A percentile compares a stretch with the other conserved stretches of the same genome.
Conservation (phyloP, 169 alveolate species). For the Miamiensis avidus region DNA sequence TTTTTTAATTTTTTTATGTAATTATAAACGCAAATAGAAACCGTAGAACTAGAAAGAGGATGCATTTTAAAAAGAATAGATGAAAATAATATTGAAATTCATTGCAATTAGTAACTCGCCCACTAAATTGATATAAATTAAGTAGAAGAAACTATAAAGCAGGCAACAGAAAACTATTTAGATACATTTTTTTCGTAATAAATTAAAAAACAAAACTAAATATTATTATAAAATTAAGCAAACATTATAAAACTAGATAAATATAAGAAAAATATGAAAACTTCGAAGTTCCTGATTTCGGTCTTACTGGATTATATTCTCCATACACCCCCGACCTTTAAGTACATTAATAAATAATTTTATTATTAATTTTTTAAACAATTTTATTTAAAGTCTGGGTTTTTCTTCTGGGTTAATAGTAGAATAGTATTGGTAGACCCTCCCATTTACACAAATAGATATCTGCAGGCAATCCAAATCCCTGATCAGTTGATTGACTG, state of each 20-base stretch:
- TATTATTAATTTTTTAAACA: too few species aligned
- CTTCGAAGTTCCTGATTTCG: slow-evolving; percentile 4
- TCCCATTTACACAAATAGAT: slow-evolving; percentile 16
- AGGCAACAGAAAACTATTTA: background rate
- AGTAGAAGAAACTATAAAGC: background rate
- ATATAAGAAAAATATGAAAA: background rate
- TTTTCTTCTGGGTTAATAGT: slow-evolving; percentile 16
- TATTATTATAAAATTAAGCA: background rate
- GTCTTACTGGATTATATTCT: slow-evolving; percentile 6
- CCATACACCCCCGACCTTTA: background rate
- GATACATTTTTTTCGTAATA: background rate
- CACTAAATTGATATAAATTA: background rate
- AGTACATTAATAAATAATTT: background rate
- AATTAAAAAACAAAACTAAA: background rate
- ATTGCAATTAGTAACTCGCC: background rate
- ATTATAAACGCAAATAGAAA: background rate
- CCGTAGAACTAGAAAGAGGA: background rate
- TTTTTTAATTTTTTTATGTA: background rate
- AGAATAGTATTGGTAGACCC: slow-evolving; percentile 24
- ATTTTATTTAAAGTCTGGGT: background rate
- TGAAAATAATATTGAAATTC: too few species aligned
- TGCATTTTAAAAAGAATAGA: too few species aligned
- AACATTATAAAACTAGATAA: background rate
- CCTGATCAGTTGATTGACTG: slow-evolving; percentile 16
- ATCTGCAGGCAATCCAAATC: background rate